Conservation (phyloP, 495 filamentous ascomycete genomes). For the Aspergillus avenaceus region DNA sequence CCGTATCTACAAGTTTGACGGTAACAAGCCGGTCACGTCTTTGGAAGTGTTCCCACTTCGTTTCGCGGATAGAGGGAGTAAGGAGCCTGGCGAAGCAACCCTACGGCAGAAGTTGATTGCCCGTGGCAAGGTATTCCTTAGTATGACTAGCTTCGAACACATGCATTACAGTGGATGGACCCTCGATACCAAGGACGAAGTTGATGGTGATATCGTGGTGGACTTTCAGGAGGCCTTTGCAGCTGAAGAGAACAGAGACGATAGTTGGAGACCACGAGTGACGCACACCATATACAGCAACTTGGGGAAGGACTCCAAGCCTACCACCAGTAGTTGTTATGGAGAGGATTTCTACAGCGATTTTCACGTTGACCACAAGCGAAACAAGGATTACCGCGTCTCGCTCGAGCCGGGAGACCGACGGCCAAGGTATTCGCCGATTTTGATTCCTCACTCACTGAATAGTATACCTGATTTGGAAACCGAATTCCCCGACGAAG, state of each 20-base stretch:
- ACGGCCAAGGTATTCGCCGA: not conserved
- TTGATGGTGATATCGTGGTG: conserved; percentile 49
- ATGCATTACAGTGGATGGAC: conserved; percentile 42
- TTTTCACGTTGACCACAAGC: conserved; percentile 27
- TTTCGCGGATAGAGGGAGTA: too few species aligned
- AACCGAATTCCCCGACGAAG: conserved; percentile 21
- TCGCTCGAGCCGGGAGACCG: conserved; percentile 11
- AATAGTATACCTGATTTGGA: not conserved
- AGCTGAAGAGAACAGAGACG: too few species aligned
- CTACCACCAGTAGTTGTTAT: too few species aligned
- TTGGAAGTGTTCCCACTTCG: too few species aligned
- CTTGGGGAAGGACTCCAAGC: too few species aligned
- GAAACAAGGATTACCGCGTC: conserved; percentile 24
- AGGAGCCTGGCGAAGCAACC: too few species aligned
- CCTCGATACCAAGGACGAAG: conserved; percentile 27
- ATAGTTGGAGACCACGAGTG: too few species aligned
- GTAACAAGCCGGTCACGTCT: conserved; percentile 27
- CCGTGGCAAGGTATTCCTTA: conserved; percentile 31
- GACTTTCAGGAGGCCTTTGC: conserved; percentile 42
- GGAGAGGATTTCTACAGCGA: too few species aligned
- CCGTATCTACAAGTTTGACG: conserved; percentile 28
- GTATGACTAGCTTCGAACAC: conserved; percentile 26
- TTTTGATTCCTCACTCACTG: not conserved
- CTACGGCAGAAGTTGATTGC: conserved; percentile 18
- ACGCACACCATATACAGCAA: too few species aligned